Base-by-base conservation (phyloP, 305 asterid species). In the Fraxinus sp. region DNA sequence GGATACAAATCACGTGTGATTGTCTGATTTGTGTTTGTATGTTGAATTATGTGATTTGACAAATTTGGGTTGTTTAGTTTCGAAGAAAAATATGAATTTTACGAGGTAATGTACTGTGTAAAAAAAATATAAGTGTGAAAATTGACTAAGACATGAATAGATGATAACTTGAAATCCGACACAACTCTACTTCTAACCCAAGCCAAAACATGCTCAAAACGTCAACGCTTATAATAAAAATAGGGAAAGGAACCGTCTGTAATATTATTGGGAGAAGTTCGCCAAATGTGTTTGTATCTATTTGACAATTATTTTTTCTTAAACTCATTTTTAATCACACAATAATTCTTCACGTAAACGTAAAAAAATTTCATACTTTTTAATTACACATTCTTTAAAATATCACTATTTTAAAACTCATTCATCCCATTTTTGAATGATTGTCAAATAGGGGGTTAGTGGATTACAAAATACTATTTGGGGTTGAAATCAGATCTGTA, bases 1-100 rank as follows among this genome's bases (percentile, higher is more conserved):
- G 37, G 33, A 16, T 20, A 36, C 82, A 78, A 22, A 35, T 9
- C 85, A 83, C 28, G 79, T 84, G 78, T 64, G 41, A 26, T n/a
- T 80, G 84, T 84, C 37, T 46, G 8, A 24, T 80, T 64, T 41
- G 28, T 32, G 33, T 75, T n/a, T 20, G 49, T 11, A 16, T n/a
- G 64, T 46, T 49, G 36, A 77, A 5, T 78, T 77, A 35, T 49
- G 79, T 72, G 70, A 20, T 39, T 11, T 74, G 33, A 77, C 82
- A 81, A 80, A 44, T 80, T 41, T 78, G 49, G 35, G 35, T 3
- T 44, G 49, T 78, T 57, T 22, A 18, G 37, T 36, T 76, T 30
- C 26, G 49, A 24, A 24, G 35, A 13, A 44, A 36, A 79, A 80
- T 11, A 75, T 76, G 78, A 37, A 49, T 49, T 49, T 49, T 49